Base-by-base conservation (phyloP, 192 early-diverging fungal genomes). In the Podila epicladia region DNA sequence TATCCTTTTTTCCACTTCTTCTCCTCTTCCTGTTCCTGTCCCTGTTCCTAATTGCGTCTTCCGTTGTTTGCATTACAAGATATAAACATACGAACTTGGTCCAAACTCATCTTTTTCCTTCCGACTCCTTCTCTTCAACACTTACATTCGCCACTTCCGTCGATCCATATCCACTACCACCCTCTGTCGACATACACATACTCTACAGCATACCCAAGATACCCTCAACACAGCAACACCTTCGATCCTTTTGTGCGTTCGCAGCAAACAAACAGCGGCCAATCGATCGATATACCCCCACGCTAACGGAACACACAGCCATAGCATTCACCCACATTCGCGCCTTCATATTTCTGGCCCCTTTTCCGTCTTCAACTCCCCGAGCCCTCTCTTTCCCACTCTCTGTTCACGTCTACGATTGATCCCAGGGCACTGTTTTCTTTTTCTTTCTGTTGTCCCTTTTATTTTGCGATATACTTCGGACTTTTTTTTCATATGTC, bases 401-500 rank as follows among this genome's bases (percentile, higher is more conserved):
- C 35, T 41, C 35, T 33, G 2, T 33, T 3, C 37, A 17, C 55
- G n/a, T 13, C 38, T 11, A 12, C 38, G 38, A 41, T 41, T 45
- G 41, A 55, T 9, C 35, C 35, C 53, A 51, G 20, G n/a, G n/a
- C 20, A 55, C 53, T 55, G 8, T 55, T 55, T 53, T 53, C 6
- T n/a, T 53, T 7, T 53, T 55, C 22, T 26, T 26, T n/a, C n/a
- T 24, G n/a, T 26, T n/a, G 20, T 55, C 24, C 53, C 53, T 26
- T 53, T 55, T 55, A 6, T 22, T 55, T 20, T 9, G 41, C 0
- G 41, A 45, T 12, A 19, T 38, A 59, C 22, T 37, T 38, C 33
- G 28, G 20, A 63, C 33, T 38, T n/a, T 11, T n/a, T 11, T 57
- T 64, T 80, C 77, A 80, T 80, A 80, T 80, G 77, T 69, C 76